Evolutionary conservation across 768 basidiomycete genomes (phyloP), one percentile per base, ranked within the genome.

Genomic region (Tulasnella sp.): DNA sequence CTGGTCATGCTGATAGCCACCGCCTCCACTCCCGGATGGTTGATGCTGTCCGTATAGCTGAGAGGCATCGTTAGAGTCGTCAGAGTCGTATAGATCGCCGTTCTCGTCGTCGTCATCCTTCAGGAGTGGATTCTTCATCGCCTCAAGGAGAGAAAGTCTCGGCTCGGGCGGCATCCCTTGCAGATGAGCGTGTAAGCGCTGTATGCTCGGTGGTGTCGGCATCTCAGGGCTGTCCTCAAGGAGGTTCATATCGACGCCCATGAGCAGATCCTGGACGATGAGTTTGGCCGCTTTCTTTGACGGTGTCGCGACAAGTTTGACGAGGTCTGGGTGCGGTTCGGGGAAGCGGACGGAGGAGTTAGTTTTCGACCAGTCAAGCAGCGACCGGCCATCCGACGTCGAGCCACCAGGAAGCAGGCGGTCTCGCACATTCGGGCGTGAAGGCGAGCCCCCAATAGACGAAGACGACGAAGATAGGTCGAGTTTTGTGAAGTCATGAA

Each of bases 271-370:
- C 17, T n/a, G 23, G 23, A 58, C 56, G 15, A 58, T 15, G 8
- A 58, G 26, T 13, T 58, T 43, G 15, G 56, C 56, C 15, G 56
- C 56, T 27, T 29, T 49, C n/a, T 58, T 58, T 24, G 56, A 58
- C 5, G 56, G 56, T 1, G 56, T 45, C 4, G 56, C 56, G 45
- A 45, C 56, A 4, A 58, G 19, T 26, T 34, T 23, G 24, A 58
- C 42, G n/a, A 45, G 43, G 23, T 54, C 52, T 21, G 23, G 29
- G 32, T 54, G 29, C 7, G 52, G 52, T n/a, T 38, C 41, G 11
- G 56, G 56, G 34, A 58, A 58, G 4, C 56, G 56, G 44, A 58
- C n/a, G 30, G 38, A 30, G 15, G 56, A 58, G 26, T 9, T 21
- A 8, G 53, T 55, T 41, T 41, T 42, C 1, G 53, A 41, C 32